These are phyloP conservation scores for Pyrenopolyporus hunteri DNA, from an alignment of 495 filamentous ascomycete genomes.

Conservation along the genomic window DNA sequence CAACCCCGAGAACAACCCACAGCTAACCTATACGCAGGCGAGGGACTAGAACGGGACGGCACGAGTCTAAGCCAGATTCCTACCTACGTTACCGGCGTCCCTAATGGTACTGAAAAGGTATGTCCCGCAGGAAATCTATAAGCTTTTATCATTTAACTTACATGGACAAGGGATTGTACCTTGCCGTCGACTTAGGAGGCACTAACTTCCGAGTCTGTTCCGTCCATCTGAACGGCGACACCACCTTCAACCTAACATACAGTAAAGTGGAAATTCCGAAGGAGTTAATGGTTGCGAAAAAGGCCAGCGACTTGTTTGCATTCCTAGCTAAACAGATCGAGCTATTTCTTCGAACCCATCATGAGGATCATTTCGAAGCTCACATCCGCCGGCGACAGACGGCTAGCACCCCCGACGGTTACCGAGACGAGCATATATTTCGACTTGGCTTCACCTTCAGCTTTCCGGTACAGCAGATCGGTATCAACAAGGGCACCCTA, in stretches of 20 bases:
- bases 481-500: slow-evolving; percentile 90
- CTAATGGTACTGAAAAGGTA: slow-evolving; percentile 96
- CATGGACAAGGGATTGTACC: slow-evolving; percentile 77
- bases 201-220: slow-evolving; percentile 99
- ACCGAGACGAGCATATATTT: slow-evolving; percentile 74
- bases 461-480: slow-evolving; percentile 92
- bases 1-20: neutral
- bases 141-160: neutral
- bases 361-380: slow-evolving; percentile 83
- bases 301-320: slow-evolving; percentile 84
- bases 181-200: slow-evolving; percentile 95
- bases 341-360: slow-evolving; percentile 82
- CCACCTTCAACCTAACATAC: slow-evolving; percentile 88
- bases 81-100: slow-evolving; percentile 92
- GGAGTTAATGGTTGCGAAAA: slow-evolving; percentile 88
- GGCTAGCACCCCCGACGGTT: slow-evolving; percentile 58
- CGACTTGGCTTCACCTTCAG: slow-evolving; percentile 96
- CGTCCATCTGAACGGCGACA: slow-evolving; percentile 87
- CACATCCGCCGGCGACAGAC: slow-evolving; percentile 66
- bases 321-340: slow-evolving; percentile 94
- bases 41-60: slow-evolving; percentile 80
- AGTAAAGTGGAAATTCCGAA: slow-evolving; percentile 90
- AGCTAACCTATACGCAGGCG: slow-evolving; percentile 54
- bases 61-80: slow-evolving; percentile 92
- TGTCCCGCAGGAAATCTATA: neutral